phyloP scores from a whole-genome alignment of 176 grass and related monocot genomes.

The Ensete glaucum region DNA sequence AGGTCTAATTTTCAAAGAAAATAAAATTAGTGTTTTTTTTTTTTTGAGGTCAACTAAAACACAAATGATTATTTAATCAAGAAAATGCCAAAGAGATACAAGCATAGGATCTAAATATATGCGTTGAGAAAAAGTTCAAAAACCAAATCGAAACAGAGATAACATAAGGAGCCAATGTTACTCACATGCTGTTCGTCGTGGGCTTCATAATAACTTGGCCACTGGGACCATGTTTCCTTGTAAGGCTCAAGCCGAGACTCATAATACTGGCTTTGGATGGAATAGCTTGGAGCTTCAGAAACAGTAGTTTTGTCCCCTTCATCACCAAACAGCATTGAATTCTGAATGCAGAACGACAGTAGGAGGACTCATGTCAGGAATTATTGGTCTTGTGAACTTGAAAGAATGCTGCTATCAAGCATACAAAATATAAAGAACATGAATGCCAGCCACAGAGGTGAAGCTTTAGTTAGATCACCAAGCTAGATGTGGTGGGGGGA shows the following conservation, averaged over 20 bases:
- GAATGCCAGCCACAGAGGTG: too few relatives aligned
- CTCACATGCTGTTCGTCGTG: background rate
- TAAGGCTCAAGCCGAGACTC: background rate
- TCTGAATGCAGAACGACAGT: slow-evolving; percentile 1
- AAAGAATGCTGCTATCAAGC: too few relatives aligned
- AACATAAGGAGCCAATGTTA: background rate
- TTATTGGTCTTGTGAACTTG: too few relatives aligned
- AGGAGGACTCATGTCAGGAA: too few relatives aligned
- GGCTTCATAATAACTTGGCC: slow-evolving; percentile 6
- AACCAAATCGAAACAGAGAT: background rate
- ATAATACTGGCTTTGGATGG: background rate
- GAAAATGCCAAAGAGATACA: background rate
- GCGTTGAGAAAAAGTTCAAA: too few relatives aligned
- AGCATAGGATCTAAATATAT: background rate
- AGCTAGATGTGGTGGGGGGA: too few relatives aligned
- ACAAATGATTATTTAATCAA: background rate
- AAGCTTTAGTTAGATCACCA: too few relatives aligned
- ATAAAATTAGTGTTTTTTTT: background rate
- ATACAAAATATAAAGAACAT: too few relatives aligned
- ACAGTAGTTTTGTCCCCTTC: background rate
- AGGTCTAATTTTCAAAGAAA: too few relatives aligned
- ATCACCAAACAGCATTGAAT: background rate
- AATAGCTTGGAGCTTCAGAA: background rate
- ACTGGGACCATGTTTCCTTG: background rate
- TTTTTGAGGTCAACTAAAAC: background rate